Evolutionary conservation across 2,329 filamentous ascomycete genomes (phyloP).

Genomic region (Botrytis byssoidea): DNA sequence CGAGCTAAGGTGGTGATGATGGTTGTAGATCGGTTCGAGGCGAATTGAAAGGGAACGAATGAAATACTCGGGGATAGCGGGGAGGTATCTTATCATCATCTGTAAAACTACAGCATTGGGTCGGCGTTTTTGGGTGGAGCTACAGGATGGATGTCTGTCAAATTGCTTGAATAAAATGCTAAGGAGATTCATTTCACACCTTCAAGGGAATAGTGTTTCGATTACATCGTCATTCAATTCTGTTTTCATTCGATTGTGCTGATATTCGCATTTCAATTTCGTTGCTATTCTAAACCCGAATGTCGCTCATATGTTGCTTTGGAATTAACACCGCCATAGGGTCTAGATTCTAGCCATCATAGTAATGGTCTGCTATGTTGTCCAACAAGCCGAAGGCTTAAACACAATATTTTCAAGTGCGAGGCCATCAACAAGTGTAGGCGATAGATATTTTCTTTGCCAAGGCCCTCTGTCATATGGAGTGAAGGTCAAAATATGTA

Average conservation of each 20-base stretch:
- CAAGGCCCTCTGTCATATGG: too few species aligned
- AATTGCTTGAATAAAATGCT: background rate
- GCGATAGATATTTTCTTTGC: background rate
- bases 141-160: background rate
- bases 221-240: background rate
- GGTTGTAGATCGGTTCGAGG: background rate
- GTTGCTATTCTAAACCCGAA: too few species aligned
- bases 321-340: too few species aligned
- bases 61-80: background rate
- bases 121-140: background rate
- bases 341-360: background rate
- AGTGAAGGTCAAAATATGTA: background rate
- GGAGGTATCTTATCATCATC: background rate
- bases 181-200: background rate
- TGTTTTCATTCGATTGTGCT: background rate
- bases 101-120: slow-evolving; percentile 12
- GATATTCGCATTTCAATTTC: background rate
- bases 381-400: background rate
- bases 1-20: slow-evolving; percentile 34
- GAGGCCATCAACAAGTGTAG: background rate
- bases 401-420: background rate
- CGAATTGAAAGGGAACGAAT: background rate
- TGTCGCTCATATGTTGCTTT: background rate
- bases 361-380: background rate
- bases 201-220: background rate